A percentile compares a stretch with the other conserved stretches of the same genome.
These are phyloP conservation scores for Graphilbum sp. DNA, from an alignment of 2,329 filamentous ascomycete species.

Conservation along the genomic window DNA sequence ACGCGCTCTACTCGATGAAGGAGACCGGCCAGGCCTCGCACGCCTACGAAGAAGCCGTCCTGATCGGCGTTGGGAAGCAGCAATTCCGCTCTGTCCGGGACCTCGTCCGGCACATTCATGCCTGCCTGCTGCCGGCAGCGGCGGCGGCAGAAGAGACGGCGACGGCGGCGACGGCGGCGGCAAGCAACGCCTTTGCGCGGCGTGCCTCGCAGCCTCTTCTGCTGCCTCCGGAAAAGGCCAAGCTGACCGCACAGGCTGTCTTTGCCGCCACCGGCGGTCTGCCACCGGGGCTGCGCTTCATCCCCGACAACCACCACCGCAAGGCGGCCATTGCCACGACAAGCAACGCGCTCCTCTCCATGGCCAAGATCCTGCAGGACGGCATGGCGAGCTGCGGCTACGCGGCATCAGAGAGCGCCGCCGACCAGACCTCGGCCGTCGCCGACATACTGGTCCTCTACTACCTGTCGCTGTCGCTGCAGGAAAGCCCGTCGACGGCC, in stretches of 20 bases:
- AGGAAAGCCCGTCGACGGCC: slow-evolving; percentile 90
- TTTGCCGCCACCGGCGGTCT: slow-evolving; percentile 57
- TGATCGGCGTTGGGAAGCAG: slow-evolving; percentile 69
- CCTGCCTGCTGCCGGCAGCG: slow-evolving; percentile 47
- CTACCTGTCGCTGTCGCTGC: slow-evolving; percentile 84
- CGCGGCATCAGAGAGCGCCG: slow-evolving; percentile 29
- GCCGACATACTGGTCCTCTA: slow-evolving; percentile 89
- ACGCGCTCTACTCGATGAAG: slow-evolving; percentile 85
- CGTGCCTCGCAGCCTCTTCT: slow-evolving; percentile 47
- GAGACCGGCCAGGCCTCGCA: slow-evolving; percentile 66
- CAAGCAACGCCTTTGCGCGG: slow-evolving; percentile 1
- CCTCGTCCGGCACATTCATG: slow-evolving; percentile 63
- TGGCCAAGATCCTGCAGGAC: slow-evolving; percentile 97
- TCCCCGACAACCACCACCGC: slow-evolving; percentile 53
- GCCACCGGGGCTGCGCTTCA: slow-evolving; percentile 61
- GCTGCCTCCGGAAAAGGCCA: slow-evolving; percentile 66
- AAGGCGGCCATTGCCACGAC: slow-evolving; percentile 81
- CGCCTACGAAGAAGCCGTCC: slow-evolving; percentile 86
- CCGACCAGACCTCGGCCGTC: slow-evolving; percentile 56
- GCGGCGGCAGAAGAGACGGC: too few relatives aligned
- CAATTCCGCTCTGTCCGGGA: slow-evolving; percentile 54
- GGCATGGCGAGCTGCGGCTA: slow-evolving; percentile 61
- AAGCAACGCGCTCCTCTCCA: slow-evolving; percentile 83
- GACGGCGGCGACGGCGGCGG: too few relatives aligned
- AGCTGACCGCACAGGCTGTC: slow-evolving; percentile 66